A percentile compares a stretch with the other conserved stretches of the same genome.
Conservation (phyloP, 805 yeast genomes). For the Tetrapisispora taiwanensis region DNA sequence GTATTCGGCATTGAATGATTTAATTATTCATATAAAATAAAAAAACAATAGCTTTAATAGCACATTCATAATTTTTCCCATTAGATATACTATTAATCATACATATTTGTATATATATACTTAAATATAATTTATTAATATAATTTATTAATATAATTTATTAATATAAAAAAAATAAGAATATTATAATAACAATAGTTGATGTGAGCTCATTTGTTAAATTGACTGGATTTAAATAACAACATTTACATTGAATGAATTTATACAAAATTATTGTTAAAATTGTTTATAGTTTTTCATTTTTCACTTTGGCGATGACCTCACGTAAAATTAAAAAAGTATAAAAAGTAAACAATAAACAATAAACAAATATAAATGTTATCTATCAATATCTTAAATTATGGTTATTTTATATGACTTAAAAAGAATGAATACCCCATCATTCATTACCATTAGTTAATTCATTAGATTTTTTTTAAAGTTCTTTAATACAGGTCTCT, state of each 20-base stretch:
- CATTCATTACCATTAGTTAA: no score
- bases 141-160: no score
- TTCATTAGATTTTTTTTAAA: no score
- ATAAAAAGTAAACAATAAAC: background rate
- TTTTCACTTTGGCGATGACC: background rate
- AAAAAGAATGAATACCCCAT: no score
- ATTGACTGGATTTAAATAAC: no score
- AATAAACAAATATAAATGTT: background rate
- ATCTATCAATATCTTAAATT: no score
- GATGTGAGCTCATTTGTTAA: no score
- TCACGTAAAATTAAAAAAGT: background rate
- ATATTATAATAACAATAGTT: background rate
- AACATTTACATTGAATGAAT: no score
- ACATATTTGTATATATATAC: background rate
- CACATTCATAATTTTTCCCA: background rate
- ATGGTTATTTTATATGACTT: no score
- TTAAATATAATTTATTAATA: background rate
- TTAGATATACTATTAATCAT: background rate
- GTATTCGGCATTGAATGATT: conserved; percentile 61
- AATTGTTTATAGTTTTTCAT: background rate
- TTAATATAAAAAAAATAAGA: background rate
- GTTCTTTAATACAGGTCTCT: no score
- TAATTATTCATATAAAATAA: background rate
- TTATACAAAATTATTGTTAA: no score
- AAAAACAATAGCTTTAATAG: background rate